Evolutionary conservation across 306 rosid genomes (phyloP), one percentile per base, ranked within the genome.

Genomic region (Vigna angularis): DNA sequence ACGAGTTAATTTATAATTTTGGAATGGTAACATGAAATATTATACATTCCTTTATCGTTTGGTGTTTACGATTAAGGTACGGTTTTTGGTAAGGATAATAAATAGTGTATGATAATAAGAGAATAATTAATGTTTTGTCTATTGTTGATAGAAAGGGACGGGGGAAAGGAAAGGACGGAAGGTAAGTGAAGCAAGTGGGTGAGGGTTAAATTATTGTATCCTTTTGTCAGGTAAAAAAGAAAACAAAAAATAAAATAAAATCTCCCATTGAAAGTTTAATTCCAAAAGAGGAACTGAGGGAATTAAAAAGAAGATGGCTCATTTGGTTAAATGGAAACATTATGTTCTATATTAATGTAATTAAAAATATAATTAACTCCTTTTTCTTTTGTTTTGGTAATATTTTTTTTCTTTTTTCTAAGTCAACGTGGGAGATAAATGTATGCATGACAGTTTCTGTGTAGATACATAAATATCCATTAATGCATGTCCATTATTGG

Each of bases 111-210:
- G 1, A 52, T 34, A 51, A 17, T 51, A 26, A 52, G 20, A 22
- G 13, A 5, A 56, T 26, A 26, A 53, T 18, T 72, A 32, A 72
- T 70, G 12, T 70, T 28, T 52, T 72, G 76, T 53, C 15, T 34
- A 30, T 52, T 12, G 51, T 72, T 72, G 76, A 18, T 50, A 34
- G 76, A 72, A n/a, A 52, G 65, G 20, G 51, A 53, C 15, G 7
- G 42, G 34, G 63, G 4, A 4, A 63, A 15, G 13, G 8, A 16
- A 62, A 62, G 1, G 24, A 62, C 3, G 17, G 24, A 62, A 32
- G 22, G 42, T 7, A 58, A 59, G 24, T 42, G 5, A 62, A 51
- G 36, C 45, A 62, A 63, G 28, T 16, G 26, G 69, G 7, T 44
- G 45, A 4, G 16, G 10, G 16, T 15, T 30, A 16, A 36, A 63